A percentile compares a stretch with the other conserved stretches of the same genome.
Conservation (phyloP, 2,329 filamentous ascomycete species). For the Phialophora macrospora region DNA sequence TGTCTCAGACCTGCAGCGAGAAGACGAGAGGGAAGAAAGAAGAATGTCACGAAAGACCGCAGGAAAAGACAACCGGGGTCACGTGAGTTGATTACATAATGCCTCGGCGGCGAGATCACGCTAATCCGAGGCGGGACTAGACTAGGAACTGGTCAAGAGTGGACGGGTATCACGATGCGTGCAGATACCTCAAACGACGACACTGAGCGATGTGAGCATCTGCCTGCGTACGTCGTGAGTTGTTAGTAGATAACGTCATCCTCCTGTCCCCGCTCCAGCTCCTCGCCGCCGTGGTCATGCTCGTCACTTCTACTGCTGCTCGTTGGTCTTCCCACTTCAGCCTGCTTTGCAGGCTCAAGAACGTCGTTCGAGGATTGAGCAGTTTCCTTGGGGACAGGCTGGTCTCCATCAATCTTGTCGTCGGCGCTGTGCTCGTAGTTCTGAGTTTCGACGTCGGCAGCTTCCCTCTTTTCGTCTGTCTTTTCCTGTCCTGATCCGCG, state of each 20-base stretch:
- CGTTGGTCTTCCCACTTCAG: constrained; percentile 39
- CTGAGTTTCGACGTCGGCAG: neutral
- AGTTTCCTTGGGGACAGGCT: neutral
- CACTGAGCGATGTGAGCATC: neutral
- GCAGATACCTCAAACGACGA: neutral
- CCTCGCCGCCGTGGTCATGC: constrained; percentile 70
- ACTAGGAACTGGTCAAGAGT: neutral
- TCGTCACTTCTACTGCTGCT: constrained; percentile 49
- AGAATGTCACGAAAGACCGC: neutral
- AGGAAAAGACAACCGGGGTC: neutral
- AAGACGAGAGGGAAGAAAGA: neutral
- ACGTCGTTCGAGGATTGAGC: constrained; percentile 42
- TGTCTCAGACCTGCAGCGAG: neutral
- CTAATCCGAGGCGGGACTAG: neutral
- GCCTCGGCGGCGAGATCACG: neutral
- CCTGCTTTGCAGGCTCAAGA: constrained; percentile 41
- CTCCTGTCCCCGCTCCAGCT: constrained; percentile 82
- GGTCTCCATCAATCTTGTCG: constrained; percentile 1
- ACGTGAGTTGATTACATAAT: constrained; percentile 10
- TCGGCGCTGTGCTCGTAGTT: neutral
- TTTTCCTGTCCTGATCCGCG: neutral
- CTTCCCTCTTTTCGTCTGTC: neutral
- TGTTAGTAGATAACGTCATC: constrained; percentile 84
- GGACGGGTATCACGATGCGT: neutral
- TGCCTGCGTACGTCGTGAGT: neutral